Base-by-base conservation (phyloP, 2,329 filamentous ascomycete species). In the Exophiala dermatitidis region DNA sequence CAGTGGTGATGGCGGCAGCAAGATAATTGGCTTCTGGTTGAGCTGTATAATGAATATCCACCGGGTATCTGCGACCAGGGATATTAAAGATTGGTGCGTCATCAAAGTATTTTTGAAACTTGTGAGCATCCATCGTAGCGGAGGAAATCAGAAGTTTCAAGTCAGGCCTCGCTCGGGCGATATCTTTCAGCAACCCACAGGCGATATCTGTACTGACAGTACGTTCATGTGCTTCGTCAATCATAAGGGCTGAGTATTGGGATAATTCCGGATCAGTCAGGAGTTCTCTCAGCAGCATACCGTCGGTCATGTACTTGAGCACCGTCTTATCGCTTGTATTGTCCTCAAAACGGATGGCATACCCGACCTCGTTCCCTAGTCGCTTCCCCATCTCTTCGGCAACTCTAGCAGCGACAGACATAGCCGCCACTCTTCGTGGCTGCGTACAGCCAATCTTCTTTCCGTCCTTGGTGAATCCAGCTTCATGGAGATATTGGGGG, bases 261-360 rank as follows among this genome's bases (percentile, higher is more conserved):
- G 82, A 80, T 4, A 97, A 74, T 61, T 91, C 84, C 0, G 91
- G 90, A 64, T 95, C 89, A 0, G 88, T 91, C 72, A 96, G 81
- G 60, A 96, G 86, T 67, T 95, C 89, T 66, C 90, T 80, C 31
- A 97, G 75, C 37, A 97, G 74, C 86, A 97, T 95, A 67, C 93
- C 93, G 65, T 98, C 93, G 0, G 93, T 98, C 86, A 95, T 91
- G 71, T 95, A 97, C 69, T 95, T 94, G 50, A 98, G 72, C 5
- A 91, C 77, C 0, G 93, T 97, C 72, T 95, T 94, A 64, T 95
- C 89, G 66, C 83, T 88, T 0, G 90, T 95, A 59, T 84, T 84
- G 69, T 96, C 88, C 67, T 98, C 93, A 64, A 97, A 98, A 57
- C 93, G 86, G 62, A 98, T 95, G 0, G 85, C 85, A 68, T 96